Percentiles rank a stretch among this genome's conserved stretches.
Evolutionary conservation across 352 stramenopile genomes (phyloP).

Genomic region (Phytopythium litorale): DNA sequence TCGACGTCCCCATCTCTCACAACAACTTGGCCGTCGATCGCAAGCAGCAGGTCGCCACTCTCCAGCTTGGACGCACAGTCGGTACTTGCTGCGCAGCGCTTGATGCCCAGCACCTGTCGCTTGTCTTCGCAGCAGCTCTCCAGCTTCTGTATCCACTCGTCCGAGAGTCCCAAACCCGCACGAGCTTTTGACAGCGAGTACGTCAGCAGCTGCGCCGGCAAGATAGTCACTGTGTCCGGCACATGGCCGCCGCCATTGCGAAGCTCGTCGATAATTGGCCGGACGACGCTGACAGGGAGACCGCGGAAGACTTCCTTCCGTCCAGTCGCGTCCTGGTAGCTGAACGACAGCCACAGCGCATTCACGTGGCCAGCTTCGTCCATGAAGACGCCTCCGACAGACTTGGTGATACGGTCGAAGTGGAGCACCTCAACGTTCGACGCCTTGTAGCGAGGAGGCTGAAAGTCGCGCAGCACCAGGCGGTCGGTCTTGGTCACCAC

Average conservation of each 20-base stretch:
- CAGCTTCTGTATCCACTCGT: slow-evolving; percentile 84
- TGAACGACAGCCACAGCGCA: slow-evolving; percentile 85
- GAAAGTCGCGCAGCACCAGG: slow-evolving; percentile 78
- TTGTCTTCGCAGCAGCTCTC: slow-evolving; percentile 75
- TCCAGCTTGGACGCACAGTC: slow-evolving; percentile 64
- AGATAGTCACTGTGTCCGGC: slow-evolving; percentile 51
- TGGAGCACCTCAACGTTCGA: slow-evolving; percentile 84
- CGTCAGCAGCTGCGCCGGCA: slow-evolving; percentile 74
- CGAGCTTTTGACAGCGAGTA: slow-evolving; percentile 86
- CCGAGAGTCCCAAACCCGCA: slow-evolving; percentile 76
- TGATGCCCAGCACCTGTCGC: slow-evolving; percentile 85
- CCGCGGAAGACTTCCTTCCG: slow-evolving; percentile 86
- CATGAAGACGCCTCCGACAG: slow-evolving; percentile 83
- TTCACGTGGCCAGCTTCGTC: slow-evolving; percentile 65
- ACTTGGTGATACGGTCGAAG: slow-evolving; percentile 88
- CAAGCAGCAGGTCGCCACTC: slow-evolving; percentile 83
- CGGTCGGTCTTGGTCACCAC: slow-evolving; percentile 84
- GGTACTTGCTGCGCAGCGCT: slow-evolving; percentile 65
- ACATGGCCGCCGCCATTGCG: slow-evolving; percentile 29
- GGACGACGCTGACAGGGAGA: slow-evolving; percentile 60
- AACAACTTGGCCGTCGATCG: slow-evolving; percentile 70
- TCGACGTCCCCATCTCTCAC: slow-evolving; percentile 84
- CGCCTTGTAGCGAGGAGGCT: slow-evolving; percentile 82
- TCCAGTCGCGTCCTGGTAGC: slow-evolving; percentile 72
- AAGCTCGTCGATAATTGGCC: slow-evolving; percentile 59